phyloP scores from a whole-genome alignment of 306 rosid species.

The Quercus parvula region DNA sequence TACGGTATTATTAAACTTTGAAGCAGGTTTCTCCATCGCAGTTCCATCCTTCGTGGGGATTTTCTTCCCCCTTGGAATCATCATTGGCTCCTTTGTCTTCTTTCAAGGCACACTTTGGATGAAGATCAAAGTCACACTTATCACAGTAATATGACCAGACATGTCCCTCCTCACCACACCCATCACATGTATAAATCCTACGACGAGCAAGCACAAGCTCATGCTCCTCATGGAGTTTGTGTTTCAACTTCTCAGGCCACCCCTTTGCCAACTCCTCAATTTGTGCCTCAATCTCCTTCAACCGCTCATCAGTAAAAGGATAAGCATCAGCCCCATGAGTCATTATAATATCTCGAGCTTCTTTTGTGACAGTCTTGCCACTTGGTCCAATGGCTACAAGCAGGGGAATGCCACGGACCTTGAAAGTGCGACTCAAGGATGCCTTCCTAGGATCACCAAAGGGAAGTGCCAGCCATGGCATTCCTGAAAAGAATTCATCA shows the following conservation, averaged over 20 bases:
- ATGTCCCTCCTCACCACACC: conserved; percentile 35
- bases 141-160: conserved; percentile 57
- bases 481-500: conserved; percentile 51
- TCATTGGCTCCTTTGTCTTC: conserved; percentile 30
- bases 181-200: conserved; percentile 29
- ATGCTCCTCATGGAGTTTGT: conserved; percentile 39
- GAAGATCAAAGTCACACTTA: conserved; percentile 65
- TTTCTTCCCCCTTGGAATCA: conserved; percentile 25
- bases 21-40: conserved; percentile 59
- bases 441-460: conserved; percentile 67
- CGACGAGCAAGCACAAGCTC: conserved; percentile 48
- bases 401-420: conserved; percentile 59
- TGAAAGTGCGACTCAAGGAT: conserved; percentile 49
- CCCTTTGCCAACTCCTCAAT: conserved; percentile 48
- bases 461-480: conserved; percentile 94
- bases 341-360: conserved; percentile 41
- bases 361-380: conserved; percentile 61
- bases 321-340: conserved; percentile 62
- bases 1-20: conserved; percentile 27
- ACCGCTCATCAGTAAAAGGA: conserved; percentile 60
- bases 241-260: conserved; percentile 63
- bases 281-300: conserved; percentile 43
- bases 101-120: conserved; percentile 55
- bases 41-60: conserved; percentile 40
- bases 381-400: conserved; percentile 57